Evolutionary conservation across 441 rosid species (phyloP), one percentile per base, ranked within the genome.

Genomic region (Eutrema salsugineum): DNA sequence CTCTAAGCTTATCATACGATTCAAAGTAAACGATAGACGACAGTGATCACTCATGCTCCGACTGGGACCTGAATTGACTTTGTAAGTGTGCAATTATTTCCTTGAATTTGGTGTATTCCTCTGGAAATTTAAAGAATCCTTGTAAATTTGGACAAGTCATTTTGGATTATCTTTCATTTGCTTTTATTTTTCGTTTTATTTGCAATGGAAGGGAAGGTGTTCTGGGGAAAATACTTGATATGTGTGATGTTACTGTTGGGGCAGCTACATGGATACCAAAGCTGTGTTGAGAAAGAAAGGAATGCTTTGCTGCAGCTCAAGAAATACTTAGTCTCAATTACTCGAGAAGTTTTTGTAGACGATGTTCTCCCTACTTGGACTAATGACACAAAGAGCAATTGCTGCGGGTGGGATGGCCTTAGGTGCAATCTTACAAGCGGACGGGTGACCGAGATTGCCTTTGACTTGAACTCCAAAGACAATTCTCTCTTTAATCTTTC

Each of bases 401-500:
- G 73, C 38, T 57, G 65, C 10, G 5, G 0, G 4, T 46, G 66
- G 65, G 0, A 44, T 0, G 48, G 19, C 0, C 0, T 69, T 33
- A 0, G 1, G 19, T 69, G 73, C 7, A 47, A 58, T 16, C 66
- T 1, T 15, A 27, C 33, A 10, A 69, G 58, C 36, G 5, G 56
- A 0, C 57, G 48, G 2, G 17, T 69, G 0, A 69, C 3, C 5
- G 17, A 3, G 57, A 4, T 69, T 44, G 0, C 24, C 8, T 1
- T 46, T 14, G 33, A 1, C 0, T 0, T 11, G 5, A 0, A 1
- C 43, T 0, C 11, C 2, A 33, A 17, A 47, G 14, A 8, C 0
- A 4, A 0, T 2, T 20, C 39, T 47, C 58, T 24, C 27, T 4
- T 70, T 11, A 36, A 70, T 6, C 50, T 70, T 36, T 70, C 66